Conservation (phyloP, 2,329 filamentous ascomycete species). For the Neonectria punicea region DNA sequence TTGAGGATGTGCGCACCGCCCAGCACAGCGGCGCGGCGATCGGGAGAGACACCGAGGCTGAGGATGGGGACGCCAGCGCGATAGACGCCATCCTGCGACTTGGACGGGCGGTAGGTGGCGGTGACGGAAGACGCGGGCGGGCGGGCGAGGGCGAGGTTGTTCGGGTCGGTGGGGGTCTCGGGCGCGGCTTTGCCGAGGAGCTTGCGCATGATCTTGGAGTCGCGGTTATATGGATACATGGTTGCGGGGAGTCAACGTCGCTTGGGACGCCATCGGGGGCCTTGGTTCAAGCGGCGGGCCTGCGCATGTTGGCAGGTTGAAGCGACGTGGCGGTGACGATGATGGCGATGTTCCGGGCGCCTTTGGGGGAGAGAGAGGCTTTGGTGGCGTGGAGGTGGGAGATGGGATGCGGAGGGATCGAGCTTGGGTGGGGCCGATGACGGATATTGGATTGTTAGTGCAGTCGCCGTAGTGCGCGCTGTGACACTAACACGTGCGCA, state of each 20-base stretch:
- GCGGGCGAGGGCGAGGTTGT: constrained; percentile 55
- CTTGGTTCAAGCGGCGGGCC: constrained; percentile 25
- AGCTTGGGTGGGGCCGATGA: constrained; percentile 34
- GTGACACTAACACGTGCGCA: not conserved
- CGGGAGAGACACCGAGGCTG: constrained; percentile 67
- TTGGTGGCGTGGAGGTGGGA: constrained; percentile 12
- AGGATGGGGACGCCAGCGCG: constrained; percentile 63
- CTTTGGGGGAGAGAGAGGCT: not conserved
- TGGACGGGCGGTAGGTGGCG: constrained; percentile 60
- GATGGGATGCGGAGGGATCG: constrained; percentile 15
- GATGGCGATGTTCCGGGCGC: constrained; percentile 9
- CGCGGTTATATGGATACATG: constrained; percentile 60
- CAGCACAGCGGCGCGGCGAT: constrained; percentile 66
- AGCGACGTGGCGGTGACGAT: not conserved
- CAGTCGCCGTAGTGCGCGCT: not conserved
- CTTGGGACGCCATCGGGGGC: constrained; percentile 47
- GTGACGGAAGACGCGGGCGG: constrained; percentile 52
- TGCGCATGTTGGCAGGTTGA: constrained; percentile 29
- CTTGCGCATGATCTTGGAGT: constrained; percentile 69
- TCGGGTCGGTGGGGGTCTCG: constrained; percentile 55
- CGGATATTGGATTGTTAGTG: not conserved
- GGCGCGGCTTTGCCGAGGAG: constrained; percentile 65
- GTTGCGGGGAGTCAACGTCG: constrained; percentile 41
- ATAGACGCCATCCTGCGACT: constrained; percentile 67
- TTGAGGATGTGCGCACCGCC: constrained; percentile 70